phyloP scores from a whole-genome alignment of 2,329 filamentous ascomycete genomes.

The Cladosporium sp. region DNA sequence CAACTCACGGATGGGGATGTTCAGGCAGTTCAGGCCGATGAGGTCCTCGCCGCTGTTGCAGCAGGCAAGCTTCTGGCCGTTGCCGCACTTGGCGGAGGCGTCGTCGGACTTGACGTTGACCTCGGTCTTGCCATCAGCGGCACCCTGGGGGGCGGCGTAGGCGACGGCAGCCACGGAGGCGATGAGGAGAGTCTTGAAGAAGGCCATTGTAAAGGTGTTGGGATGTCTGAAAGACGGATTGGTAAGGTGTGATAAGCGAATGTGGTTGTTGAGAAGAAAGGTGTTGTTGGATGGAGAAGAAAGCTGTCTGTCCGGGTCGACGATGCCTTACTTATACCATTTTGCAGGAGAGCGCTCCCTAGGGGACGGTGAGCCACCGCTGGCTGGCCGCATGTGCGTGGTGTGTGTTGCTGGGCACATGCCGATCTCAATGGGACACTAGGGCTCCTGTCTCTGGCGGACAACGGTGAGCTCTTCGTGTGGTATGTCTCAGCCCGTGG shows the following conservation, averaged over 20 bases:
- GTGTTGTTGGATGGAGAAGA: conserved; percentile 9
- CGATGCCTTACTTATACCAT: conserved; percentile 11
- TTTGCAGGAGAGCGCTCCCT: not conserved
- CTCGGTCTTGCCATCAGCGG: conserved; percentile 4
- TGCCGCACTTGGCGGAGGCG: conserved; percentile 1
- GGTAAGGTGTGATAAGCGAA: conserved; percentile 8
- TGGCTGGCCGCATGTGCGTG: not conserved
- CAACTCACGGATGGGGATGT: conserved; percentile 7
- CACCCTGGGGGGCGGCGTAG: conserved; percentile 6
- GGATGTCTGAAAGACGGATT: conserved; percentile 11
- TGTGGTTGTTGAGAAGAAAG: conserved; percentile 11
- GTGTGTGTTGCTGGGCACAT: conserved; percentile 1
- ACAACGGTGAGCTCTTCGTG: not conserved
- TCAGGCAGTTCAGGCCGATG: conserved; percentile 8
- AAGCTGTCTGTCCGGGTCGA: conserved; percentile 8
- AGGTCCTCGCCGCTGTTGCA: conserved; percentile 11
- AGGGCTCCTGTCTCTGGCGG: conserved; percentile 7
- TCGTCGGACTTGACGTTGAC: conserved; percentile 1
- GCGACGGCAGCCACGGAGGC: conserved; percentile 11
- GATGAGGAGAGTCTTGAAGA: conserved; percentile 12
- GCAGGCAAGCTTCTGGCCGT: conserved; percentile 10
- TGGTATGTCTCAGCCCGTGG: conserved; percentile 8
- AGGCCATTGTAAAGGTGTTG: conserved; percentile 11
- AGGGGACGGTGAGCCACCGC: conserved; percentile 7
- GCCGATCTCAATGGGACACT: conserved; percentile 8